A percentile compares a stretch with the other conserved stretches of the same genome.
Evolutionary conservation across 768 basidiomycete species (phyloP).

Genomic region (Lentinula edodes): DNA sequence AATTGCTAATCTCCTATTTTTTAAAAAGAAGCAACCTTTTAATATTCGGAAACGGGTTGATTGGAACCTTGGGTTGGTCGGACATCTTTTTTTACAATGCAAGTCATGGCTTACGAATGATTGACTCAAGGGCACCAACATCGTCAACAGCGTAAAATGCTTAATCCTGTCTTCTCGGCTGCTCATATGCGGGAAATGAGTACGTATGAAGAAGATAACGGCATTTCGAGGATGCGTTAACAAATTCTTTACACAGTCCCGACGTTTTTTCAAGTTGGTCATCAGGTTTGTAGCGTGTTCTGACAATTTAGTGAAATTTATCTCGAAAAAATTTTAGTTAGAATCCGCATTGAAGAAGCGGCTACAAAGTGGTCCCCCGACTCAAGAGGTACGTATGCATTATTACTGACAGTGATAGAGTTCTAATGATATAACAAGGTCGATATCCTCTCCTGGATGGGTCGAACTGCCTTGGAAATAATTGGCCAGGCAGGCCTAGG

Average conservation of each 20-base stretch:
- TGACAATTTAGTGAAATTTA: background rate
- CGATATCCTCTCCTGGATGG: slow-evolving; percentile 5
- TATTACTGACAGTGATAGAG: background rate
- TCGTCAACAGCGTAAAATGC: slow-evolving; percentile 26
- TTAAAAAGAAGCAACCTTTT: background rate
- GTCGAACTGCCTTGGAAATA: background rate
- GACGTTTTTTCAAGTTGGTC: background rate
- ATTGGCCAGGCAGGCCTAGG: slow-evolving; percentile 1
- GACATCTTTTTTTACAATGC: background rate
- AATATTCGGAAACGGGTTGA: background rate
- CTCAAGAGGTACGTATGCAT: background rate
- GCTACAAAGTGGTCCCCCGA: background rate
- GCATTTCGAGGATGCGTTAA: background rate
- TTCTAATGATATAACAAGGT: background rate
- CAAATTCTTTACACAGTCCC: background rate
- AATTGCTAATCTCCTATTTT: too few relatives aligned
- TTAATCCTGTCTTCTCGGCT: slow-evolving; percentile 29
- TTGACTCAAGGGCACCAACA: slow-evolving; percentile 18
- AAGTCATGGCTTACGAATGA: background rate
- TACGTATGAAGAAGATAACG: slow-evolving; percentile 11
- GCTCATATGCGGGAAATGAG: slow-evolving; percentile 25
- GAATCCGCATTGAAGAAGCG: background rate
- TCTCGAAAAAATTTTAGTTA: background rate
- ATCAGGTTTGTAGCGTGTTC: background rate
- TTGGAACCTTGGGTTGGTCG: background rate